Percentiles rank a stretch among this genome's conserved stretches.
These are phyloP conservation scores for Lasiodiplodia citricola DNA, from an alignment of 2,329 filamentous ascomycete species.

Conservation along the genomic window DNA sequence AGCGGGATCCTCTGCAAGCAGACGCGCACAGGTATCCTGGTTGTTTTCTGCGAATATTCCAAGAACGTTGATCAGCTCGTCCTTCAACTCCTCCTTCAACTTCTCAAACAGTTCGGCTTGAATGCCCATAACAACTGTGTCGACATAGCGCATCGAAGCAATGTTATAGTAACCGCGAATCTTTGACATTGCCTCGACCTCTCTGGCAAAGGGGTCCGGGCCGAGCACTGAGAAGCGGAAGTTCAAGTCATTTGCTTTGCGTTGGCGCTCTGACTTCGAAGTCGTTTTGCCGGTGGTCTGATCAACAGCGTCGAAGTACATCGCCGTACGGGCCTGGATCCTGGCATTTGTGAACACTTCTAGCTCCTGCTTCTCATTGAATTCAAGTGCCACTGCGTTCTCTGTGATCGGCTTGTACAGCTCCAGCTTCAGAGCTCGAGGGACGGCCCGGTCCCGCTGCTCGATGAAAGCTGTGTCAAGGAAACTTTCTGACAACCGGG, in stretches of 20 bases:
- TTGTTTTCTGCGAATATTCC: background rate
- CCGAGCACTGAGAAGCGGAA: conserved; percentile 48
- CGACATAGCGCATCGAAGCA: conserved; percentile 68
- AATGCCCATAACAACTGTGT: conserved; percentile 52
- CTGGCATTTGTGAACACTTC: conserved; percentile 36
- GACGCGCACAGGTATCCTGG: conserved; percentile 28
- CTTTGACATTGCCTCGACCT: conserved; percentile 67
- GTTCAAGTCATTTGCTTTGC: conserved; percentile 36
- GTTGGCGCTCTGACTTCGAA: conserved; percentile 35
- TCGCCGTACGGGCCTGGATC: conserved; percentile 32
- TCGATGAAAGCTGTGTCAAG: conserved; percentile 36
- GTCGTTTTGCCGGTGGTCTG: conserved; percentile 28
- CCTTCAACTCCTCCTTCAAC: conserved; percentile 7
- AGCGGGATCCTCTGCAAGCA: conserved; percentile 43
- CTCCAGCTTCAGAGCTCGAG: conserved; percentile 40
- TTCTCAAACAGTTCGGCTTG: conserved; percentile 38
- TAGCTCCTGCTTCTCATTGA: conserved; percentile 31
- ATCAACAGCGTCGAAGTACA: conserved; percentile 36
- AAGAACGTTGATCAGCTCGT: conserved; percentile 34
- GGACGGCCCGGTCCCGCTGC: conserved; percentile 32
- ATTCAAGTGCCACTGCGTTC: conserved; percentile 32
- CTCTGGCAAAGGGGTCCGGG: conserved; percentile 62
- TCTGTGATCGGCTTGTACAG: conserved; percentile 43
- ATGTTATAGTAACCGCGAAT: conserved; percentile 73
- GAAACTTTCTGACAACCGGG: conserved; percentile 35